Percentiles rank a stretch among this genome's conserved stretches.
Conservation (phyloP, 1,284 basidiomycete species). For the Veloboletus limbatus region DNA sequence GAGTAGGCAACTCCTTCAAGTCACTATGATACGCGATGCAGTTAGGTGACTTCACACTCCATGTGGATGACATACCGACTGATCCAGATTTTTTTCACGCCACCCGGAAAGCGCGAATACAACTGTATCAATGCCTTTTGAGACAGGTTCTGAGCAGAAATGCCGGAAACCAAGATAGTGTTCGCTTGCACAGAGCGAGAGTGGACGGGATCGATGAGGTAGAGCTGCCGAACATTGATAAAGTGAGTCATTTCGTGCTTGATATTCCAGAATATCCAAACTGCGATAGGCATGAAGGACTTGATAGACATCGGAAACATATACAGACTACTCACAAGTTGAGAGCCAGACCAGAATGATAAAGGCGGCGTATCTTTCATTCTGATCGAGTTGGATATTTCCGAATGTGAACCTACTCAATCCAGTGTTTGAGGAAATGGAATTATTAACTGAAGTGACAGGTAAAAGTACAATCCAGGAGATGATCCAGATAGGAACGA, state of each 20-base stretch:
- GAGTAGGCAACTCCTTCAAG: slow-evolving; percentile 78
- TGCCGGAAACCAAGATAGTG: slow-evolving; percentile 86
- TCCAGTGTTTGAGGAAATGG: slow-evolving; percentile 49
- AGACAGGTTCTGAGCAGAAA: slow-evolving; percentile 76
- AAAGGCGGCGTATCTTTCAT: slow-evolving; percentile 71
- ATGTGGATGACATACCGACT: slow-evolving; percentile 49
- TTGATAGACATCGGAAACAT: not conserved
- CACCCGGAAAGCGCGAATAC: slow-evolving; percentile 79
- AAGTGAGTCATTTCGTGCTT: slow-evolving; percentile 80
- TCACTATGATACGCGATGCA: slow-evolving; percentile 40
- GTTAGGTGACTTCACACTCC: not conserved
- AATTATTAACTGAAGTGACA: slow-evolving; percentile 56
- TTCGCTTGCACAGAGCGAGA: slow-evolving; percentile 76
- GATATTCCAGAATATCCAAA: slow-evolving; percentile 85
- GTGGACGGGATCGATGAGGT: slow-evolving; percentile 77
- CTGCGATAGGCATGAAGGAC: slow-evolving; percentile 36
- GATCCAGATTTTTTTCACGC: slow-evolving; percentile 88
- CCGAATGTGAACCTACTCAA: slow-evolving; percentile 82
- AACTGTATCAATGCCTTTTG: slow-evolving; percentile 62
- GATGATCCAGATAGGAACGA: slow-evolving; percentile 80
- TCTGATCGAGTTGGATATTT: slow-evolving; percentile 57
- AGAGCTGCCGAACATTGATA: slow-evolving; percentile 77
- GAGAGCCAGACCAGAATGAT: slow-evolving; percentile 71
- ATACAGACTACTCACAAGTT: slow-evolving; percentile 54
- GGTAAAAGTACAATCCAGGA: slow-evolving; percentile 74